Conservation (phyloP, 768 basidiomycete species). For the Serendipita sp. region DNA sequence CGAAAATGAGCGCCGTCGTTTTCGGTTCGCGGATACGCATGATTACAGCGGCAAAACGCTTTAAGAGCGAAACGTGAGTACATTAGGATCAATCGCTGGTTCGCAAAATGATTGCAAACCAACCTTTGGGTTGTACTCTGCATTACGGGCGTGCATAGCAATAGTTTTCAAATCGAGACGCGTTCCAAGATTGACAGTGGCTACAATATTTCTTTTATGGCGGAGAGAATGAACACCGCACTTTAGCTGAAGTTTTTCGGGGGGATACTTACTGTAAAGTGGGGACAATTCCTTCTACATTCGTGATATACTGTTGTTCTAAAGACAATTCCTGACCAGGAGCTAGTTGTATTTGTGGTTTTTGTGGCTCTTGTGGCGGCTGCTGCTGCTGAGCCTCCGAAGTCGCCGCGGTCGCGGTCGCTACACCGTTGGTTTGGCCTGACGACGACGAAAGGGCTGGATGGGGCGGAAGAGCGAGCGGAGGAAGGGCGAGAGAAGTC, state of each 20-base stretch:
- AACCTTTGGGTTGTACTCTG: constrained; percentile 99
- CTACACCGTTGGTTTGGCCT: neutral
- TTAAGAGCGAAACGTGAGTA: constrained; percentile 28
- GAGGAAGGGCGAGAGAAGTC: neutral
- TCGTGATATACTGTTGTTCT: constrained; percentile 89
- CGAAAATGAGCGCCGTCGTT: constrained; percentile 98
- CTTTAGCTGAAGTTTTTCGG: neutral
- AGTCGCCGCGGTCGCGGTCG: neutral
- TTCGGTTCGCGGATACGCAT: constrained; percentile 99
- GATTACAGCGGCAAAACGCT: constrained; percentile 99
- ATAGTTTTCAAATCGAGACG: constrained; percentile 97
- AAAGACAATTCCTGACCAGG: constrained; percentile 12
- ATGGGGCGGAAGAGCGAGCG: constrained; percentile 5
- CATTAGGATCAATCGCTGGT: constrained; percentile 34
- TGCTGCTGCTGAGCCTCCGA: neutral
- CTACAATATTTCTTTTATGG: constrained; percentile 66
- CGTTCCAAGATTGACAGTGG: constrained; percentile 95
- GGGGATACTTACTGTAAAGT: constrained; percentile 57
- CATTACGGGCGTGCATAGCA: constrained; percentile 92
- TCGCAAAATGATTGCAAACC: constrained; percentile 33
- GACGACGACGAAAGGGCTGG: neutral
- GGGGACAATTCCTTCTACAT: constrained; percentile 96
- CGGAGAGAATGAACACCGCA: neutral
- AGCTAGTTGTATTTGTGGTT: neutral
- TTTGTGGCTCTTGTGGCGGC: neutral